Percentiles rank a stretch among this genome's conserved stretches.
Conservation (phyloP, 2,329 filamentous ascomycete species). For the Aureobasidium melanogenum region DNA sequence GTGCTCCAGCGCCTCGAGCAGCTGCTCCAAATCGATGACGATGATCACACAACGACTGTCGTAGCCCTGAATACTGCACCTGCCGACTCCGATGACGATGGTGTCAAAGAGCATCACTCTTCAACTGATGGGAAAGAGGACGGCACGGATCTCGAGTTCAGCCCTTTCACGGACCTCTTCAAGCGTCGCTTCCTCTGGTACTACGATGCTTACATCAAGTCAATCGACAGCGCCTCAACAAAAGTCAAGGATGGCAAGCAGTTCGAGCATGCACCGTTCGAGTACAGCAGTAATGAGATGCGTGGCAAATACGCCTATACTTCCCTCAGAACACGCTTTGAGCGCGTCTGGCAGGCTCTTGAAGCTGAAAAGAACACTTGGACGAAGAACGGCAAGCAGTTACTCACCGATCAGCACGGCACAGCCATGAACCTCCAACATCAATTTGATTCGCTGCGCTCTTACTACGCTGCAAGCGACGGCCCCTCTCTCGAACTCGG, state of each 20-base stretch:
- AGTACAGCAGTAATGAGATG: conserved; percentile 70
- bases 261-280: conserved; percentile 85
- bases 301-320: conserved; percentile 76
- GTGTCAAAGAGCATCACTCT: conserved; percentile 30
- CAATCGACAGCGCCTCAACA: conserved; percentile 54
- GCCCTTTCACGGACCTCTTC: conserved; percentile 82
- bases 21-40: conserved; percentile 53
- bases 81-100: conserved; percentile 37
- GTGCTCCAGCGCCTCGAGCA: conserved; percentile 79
- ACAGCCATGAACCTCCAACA: conserved; percentile 75
- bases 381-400: conserved; percentile 57
- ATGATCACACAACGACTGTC: neutral
- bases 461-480: conserved; percentile 59
- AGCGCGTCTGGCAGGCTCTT: conserved; percentile 58
- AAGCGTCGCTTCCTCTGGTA: conserved; percentile 96
- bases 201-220: conserved; percentile 72
- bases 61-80: conserved; percentile 33
- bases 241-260: conserved; percentile 54
- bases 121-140: conserved; percentile 15
- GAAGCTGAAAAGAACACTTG: conserved; percentile 64
- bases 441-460: conserved; percentile 74
- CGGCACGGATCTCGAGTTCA: conserved; percentile 54
- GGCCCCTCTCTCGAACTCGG: conserved; percentile 65
- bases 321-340: conserved; percentile 60
- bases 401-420: conserved; percentile 42